Evolutionary conservation across 2,329 filamentous ascomycete genomes (phyloP).

Genomic region (Cladosporium colombiae): DNA sequence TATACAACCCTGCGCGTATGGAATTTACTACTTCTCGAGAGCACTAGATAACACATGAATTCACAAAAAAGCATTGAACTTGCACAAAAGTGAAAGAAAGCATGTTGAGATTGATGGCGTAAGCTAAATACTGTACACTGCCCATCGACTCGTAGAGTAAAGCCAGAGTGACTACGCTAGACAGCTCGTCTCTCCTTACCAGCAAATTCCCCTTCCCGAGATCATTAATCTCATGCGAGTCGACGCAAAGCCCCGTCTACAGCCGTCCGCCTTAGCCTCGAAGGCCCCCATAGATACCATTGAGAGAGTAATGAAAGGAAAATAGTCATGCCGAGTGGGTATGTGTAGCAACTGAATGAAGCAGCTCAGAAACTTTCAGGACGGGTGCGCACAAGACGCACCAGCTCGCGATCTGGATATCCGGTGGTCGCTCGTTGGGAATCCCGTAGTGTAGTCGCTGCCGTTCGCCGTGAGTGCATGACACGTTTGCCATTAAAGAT

Average conservation of each 20-base stretch:
- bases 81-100: neutral
- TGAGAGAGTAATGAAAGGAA: neutral
- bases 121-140: slow-evolving; percentile 4
- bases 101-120: neutral
- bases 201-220: neutral
- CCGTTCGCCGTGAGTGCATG: neutral
- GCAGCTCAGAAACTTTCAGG: neutral
- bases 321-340: slow-evolving; percentile 9
- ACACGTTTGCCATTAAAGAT: neutral
- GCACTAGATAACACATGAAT: neutral
- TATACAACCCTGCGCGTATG: no score
- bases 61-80: neutral
- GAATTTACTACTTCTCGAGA: neutral
- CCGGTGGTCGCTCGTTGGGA: neutral
- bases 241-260: neutral
- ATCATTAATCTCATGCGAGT: neutral
- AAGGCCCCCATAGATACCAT: neutral
- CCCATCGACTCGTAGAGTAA: neutral
- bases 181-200: neutral
- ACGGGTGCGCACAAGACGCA: neutral
- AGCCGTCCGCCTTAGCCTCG: neutral
- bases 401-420: neutral
- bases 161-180: neutral
- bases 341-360: neutral
- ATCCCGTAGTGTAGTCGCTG: neutral